phyloP scores from a whole-genome alignment of 805 yeast species.

The Saccharomyces kudriavzevii region DNA sequence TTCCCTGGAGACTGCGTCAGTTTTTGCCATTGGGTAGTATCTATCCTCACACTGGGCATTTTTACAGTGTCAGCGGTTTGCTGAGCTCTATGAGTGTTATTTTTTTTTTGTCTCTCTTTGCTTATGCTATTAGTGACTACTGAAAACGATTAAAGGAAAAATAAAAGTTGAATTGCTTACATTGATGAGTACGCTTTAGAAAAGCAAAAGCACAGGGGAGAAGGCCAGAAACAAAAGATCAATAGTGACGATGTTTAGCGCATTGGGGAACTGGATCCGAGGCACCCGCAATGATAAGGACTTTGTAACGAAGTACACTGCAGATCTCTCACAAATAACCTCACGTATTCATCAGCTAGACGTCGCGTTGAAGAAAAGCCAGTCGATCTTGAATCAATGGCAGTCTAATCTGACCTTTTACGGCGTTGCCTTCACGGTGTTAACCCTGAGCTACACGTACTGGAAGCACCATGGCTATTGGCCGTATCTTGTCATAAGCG shows the following conservation, averaged over 20 bases:
- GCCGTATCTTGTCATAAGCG: not conserved
- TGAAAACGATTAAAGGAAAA: not conserved
- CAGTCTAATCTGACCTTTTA: constrained; percentile 16
- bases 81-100: not conserved
- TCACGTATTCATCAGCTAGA: constrained; percentile 23
- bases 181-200: not conserved
- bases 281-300: constrained; percentile 9
- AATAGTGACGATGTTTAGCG: constrained; percentile 10
- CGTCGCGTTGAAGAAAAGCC: constrained; percentile 14
- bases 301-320: constrained; percentile 22
- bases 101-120: not conserved
- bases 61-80: not conserved
- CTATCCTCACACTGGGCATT: constrained; percentile 26
- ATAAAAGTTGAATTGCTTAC: not conserved
- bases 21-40: constrained; percentile 16
- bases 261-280: constrained; percentile 6
- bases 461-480: constrained; percentile 4
- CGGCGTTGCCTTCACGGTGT: constrained; percentile 10
- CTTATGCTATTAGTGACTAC: not conserved
- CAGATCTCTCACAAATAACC: constrained; percentile 24
- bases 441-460: constrained; percentile 1
- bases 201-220: not conserved
- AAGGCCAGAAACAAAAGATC: not conserved
- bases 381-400: constrained; percentile 9
- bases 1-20: constrained; percentile 12